Base-by-base conservation (phyloP, 2,329 filamentous ascomycete genomes). In the Epichloe sp. region DNA sequence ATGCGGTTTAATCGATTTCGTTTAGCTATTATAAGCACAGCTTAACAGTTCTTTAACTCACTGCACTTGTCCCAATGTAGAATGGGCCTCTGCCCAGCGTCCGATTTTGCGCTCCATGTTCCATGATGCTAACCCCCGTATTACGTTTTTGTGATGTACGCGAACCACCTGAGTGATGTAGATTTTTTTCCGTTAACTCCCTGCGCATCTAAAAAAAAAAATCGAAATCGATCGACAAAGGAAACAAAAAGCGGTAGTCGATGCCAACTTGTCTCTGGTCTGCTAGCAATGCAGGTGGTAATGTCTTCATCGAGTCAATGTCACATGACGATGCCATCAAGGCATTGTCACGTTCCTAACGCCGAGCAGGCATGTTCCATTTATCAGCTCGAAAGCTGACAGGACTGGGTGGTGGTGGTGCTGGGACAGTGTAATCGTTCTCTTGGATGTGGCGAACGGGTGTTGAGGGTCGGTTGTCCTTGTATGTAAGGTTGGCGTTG, bases 391-490 rank as follows among this genome's bases (percentile, higher is more conserved):
- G 73, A 60, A 81, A 82, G 66, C 76, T 77, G 61, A 83, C 77
- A 7, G 80, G 80, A 57, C 77, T 81, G 12, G 80, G 79, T 19
- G 80, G 80, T 12, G 80, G 80, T 41, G 80, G 77, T 14, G 80
- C 79, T n/a, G 80, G 80, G 19, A 82, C 79, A 35, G 73, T 71
- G 67, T 82, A 83, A 64, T 83, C 79, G 53, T 77, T 68, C 59
- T 80, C 75, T 55, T 70, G 71, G 58, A 79, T 77, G 56, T 69
- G 67, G 56, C 72, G 75, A 54, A 72, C 67, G 0, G 76, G 75
- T 3, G 72, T 71, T 53, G 68, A 62, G 17, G 70, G 66, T n/a
- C 67, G 65, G 50, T 67, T 61, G 58, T 62, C 64, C 54, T 67
- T 63, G 57, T 71, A 70, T 52, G 70, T 69, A 43, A 80, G 68